Evolutionary conservation across 1,284 basidiomycete genomes (phyloP).

Genomic region (Tetrapyrgos nigripes): DNA sequence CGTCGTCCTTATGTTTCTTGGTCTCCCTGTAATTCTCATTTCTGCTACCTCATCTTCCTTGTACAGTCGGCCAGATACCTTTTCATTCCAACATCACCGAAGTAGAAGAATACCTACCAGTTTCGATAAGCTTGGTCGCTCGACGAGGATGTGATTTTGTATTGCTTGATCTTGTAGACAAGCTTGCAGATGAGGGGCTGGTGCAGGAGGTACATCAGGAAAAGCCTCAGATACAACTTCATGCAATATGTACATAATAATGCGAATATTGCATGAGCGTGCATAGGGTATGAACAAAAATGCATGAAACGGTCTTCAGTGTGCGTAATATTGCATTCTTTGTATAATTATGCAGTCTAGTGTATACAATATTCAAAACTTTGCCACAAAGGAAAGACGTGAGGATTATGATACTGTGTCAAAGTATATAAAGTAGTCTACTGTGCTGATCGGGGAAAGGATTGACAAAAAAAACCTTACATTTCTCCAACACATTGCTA

Average conservation of each 20-base stretch:
- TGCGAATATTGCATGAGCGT: no score
- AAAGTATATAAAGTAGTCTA: no score
- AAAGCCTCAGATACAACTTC: no score
- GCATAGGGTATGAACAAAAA: no score
- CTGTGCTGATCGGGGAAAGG: not conserved
- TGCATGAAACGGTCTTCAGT: no score
- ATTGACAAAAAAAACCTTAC: not conserved
- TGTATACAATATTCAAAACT: no score
- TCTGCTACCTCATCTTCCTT: not conserved
- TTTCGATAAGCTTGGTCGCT: not conserved
- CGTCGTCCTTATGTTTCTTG: not conserved
- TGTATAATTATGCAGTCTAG: no score
- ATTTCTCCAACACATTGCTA: not conserved
- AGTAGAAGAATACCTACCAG: constrained; percentile 1
- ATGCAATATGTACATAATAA: no score
- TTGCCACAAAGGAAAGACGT: no score
- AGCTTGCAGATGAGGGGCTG: not conserved
- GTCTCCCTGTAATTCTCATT: not conserved
- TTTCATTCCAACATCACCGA: not conserved
- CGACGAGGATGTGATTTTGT: not conserved
- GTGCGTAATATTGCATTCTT: no score
- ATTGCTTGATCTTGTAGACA: not conserved
- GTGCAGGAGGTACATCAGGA: not conserved
- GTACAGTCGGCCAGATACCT: not conserved
- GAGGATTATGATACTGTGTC: no score